Base-by-base conservation (phyloP, 164 flowering plant species). In the Euptelea pleiosperma region DNA sequence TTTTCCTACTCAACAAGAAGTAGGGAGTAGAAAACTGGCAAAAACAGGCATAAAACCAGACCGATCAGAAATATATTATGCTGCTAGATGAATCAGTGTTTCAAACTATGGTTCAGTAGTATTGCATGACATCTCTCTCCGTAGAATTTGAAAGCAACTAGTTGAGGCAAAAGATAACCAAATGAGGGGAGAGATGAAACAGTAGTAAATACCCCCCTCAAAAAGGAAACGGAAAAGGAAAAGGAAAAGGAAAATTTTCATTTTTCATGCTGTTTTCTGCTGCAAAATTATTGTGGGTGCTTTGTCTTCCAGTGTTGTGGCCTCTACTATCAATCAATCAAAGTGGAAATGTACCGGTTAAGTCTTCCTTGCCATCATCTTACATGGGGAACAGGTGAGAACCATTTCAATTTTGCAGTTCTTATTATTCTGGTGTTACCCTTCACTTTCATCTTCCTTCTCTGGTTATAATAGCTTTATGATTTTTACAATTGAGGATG, bases 301-400 rank as follows among this genome's bases (percentile, higher is more conserved):
- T 42, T 69, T 52, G 43, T 53, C 2, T 65, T 57, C 37, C 81
- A 87, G 94, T 73, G 54, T 75, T 78, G 65, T 87, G 90, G 94
- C 76, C 94, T 6, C 67, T 87, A 7, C 66, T 78, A 41, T 72
- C 88, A 50, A 73, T 78, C 25, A 68, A 72, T 60, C 72, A 61
- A 55, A 70, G 65, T 66, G 71, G 77, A 67, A 60, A 66, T 30
- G 39, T 77, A 12, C 66, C 83, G 3, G 80, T 64, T 24, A 81
- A 70, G 26, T 63, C 85, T 44, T 75, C 85, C 33, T 61, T 86
- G 50, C 75, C 83, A n/a, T 70, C 83, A 14, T 74, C 93, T 26
- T 84, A 77, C 33, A 57, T 62, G 52, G 50, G 34, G 30, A 60
- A 62, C 78, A 72, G 87, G 93, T 86, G 19, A 63, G 73, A 14